Evolutionary conservation across 352 stramenopile species (phyloP).

Genomic region (Lagenidium giganteum): DNA sequence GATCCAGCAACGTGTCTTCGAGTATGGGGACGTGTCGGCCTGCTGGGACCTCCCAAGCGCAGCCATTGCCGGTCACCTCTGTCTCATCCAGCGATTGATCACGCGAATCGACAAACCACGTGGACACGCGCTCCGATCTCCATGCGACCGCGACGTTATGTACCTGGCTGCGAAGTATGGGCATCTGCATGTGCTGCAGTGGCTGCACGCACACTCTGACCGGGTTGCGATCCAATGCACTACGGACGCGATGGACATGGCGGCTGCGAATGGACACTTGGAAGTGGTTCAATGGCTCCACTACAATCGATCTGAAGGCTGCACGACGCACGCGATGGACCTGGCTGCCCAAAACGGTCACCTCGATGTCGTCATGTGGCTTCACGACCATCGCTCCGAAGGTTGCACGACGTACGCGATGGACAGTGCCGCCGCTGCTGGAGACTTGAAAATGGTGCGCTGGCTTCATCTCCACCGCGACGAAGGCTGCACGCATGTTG

Average conservation of each 20-base stretch:
- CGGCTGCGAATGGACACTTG: conserved; percentile 7
- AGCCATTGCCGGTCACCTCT: conserved; percentile 38
- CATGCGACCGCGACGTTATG: too few relatives aligned
- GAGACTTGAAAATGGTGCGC: conserved; percentile 21
- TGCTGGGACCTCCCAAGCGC: conserved; percentile 50
- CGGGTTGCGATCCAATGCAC: conserved; percentile 1
- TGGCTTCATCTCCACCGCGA: conserved; percentile 26
- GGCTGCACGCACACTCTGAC: conserved; percentile 3
- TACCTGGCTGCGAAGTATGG: neutral
- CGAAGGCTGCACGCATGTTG: conserved; percentile 37
- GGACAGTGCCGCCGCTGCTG: conserved; percentile 20
- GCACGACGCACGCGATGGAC: conserved; percentile 26
- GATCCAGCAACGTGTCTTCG: conserved; percentile 39
- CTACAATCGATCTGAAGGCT: conserved; percentile 10
- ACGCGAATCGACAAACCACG: too few relatives aligned
- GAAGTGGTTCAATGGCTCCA: conserved; percentile 11
- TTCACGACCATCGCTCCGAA: conserved; percentile 13
- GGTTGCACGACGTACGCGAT: conserved; percentile 21
- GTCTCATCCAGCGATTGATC: conserved; percentile 45
- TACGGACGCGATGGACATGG: conserved; percentile 13
- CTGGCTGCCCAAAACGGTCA: conserved; percentile 23
- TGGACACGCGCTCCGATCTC: too few relatives aligned
- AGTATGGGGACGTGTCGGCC: conserved; percentile 47
- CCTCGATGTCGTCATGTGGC: conserved; percentile 21
- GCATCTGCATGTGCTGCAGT: conserved; percentile 1